These are phyloP conservation scores for Colletotrichum orbiculare DNA, from an alignment of 2,329 filamentous ascomycete genomes.

Conservation along the genomic window DNA sequence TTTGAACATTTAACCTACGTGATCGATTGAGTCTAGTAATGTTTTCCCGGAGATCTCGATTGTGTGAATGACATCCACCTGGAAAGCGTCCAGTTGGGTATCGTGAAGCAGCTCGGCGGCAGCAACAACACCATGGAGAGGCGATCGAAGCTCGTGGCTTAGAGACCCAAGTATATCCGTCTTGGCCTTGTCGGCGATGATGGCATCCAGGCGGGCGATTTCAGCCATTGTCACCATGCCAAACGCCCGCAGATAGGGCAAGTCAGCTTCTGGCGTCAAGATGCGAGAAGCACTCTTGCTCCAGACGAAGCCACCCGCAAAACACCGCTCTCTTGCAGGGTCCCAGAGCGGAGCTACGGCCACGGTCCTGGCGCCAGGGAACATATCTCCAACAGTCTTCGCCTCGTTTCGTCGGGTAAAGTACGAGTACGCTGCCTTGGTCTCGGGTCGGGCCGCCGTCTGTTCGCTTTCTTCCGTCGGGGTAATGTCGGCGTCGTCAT, in stretches of 20 bases:
- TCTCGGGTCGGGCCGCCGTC: background rate
- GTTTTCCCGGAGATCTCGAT: conserved; percentile 62
- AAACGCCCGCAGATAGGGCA: conserved; percentile 57
- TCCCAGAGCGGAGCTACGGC: conserved; percentile 52
- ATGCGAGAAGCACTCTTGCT: conserved; percentile 47
- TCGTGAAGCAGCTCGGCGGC: conserved; percentile 63
- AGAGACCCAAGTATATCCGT: conserved; percentile 67
- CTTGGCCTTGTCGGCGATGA: conserved; percentile 55
- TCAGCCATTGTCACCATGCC: conserved; percentile 67
- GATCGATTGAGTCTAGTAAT: conserved; percentile 61
- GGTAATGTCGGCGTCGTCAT: conserved; percentile 22
- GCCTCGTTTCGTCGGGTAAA: conserved; percentile 42
- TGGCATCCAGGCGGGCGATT: conserved; percentile 55
- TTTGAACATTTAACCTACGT: conserved; percentile 43
- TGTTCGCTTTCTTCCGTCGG: conserved; percentile 32
- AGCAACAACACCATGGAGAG: conserved; percentile 67
- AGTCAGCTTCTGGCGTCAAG: conserved; percentile 38
- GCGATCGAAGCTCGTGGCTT: conserved; percentile 67
- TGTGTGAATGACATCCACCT: conserved; percentile 56
- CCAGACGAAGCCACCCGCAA: conserved; percentile 54
- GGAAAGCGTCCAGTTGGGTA: conserved; percentile 52
- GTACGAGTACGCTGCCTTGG: conserved; percentile 16
- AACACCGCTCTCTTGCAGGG: conserved; percentile 48
- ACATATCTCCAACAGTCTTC: conserved; percentile 47
- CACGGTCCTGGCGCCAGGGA: conserved; percentile 52